Percentiles rank a stretch among this genome's conserved stretches.
phyloP scores from a whole-genome alignment of 2,329 filamentous ascomycete species.

The Xylaria multiplex region DNA sequence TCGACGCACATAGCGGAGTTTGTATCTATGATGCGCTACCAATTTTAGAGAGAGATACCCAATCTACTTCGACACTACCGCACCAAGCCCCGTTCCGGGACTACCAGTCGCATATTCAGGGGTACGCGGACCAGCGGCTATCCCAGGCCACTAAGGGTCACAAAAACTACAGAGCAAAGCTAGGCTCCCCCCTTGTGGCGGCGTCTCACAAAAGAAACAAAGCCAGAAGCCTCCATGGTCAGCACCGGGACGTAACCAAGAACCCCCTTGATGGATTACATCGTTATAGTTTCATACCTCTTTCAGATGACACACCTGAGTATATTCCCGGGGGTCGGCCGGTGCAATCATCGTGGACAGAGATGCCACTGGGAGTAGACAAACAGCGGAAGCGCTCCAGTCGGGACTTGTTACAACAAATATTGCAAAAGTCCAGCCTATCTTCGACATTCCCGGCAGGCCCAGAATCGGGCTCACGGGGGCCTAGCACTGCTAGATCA shows the following conservation, averaged over 20 bases:
- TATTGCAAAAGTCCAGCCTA: slow-evolving; percentile 36
- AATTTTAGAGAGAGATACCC: slow-evolving; percentile 38
- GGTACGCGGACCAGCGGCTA: slow-evolving; percentile 18
- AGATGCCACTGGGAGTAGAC: slow-evolving; percentile 22
- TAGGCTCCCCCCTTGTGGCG: slow-evolving; percentile 37
- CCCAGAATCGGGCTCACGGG: slow-evolving; percentile 28
- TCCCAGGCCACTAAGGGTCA: slow-evolving; percentile 8
- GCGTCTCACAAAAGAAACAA: slow-evolving; percentile 39
- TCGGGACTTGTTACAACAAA: slow-evolving; percentile 41
- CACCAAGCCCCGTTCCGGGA: neutral
- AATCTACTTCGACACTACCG: neutral
- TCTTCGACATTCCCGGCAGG: slow-evolving; percentile 17
- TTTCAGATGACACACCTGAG: slow-evolving; percentile 42
- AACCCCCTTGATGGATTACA: slow-evolving; percentile 41
- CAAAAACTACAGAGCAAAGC: slow-evolving; percentile 12
- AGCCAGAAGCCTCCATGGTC: slow-evolving; percentile 13
- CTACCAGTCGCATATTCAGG: neutral
- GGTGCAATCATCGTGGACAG: slow-evolving; percentile 11
- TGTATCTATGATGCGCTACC: slow-evolving; percentile 25
- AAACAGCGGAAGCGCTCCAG: slow-evolving; percentile 35
- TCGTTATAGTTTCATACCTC: slow-evolving; percentile 46
- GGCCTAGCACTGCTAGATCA: slow-evolving; percentile 11
- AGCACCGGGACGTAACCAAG: slow-evolving; percentile 15
- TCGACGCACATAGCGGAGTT: slow-evolving; percentile 46
- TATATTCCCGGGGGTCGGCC: slow-evolving; percentile 30